These are phyloP conservation scores for Corchorus capsularis DNA, from an alignment of 345 rosid species.

Conservation along the genomic window DNA sequence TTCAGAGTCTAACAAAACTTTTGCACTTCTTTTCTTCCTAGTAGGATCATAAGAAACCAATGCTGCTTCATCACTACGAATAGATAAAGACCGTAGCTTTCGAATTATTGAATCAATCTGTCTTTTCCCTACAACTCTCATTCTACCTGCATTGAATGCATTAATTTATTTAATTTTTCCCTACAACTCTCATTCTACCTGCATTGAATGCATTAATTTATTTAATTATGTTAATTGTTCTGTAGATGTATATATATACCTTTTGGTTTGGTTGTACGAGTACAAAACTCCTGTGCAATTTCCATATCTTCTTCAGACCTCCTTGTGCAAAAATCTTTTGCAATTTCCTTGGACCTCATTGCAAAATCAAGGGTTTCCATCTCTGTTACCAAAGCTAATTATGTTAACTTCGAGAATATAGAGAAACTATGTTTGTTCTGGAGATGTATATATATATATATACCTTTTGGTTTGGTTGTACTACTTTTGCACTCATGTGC, in stretches of 20 bases:
- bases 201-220: too few species aligned
- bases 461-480: too few species aligned
- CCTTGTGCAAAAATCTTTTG: neutral
- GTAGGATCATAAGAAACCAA: neutral
- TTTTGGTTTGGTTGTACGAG: neutral
- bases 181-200: too few species aligned
- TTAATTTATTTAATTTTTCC: neutral
- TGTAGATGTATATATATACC: slow-evolving; percentile 16
- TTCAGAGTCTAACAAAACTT: slow-evolving; percentile 41
- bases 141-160: neutral
- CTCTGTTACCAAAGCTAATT: neutral
- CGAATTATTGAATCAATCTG: neutral
- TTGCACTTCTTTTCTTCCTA: slow-evolving; percentile 1
- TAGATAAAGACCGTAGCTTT: neutral
- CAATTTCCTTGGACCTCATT: neutral
- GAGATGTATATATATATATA: too few species aligned
- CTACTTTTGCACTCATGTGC: too few species aligned
- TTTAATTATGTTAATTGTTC: neutral
- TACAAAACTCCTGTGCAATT: too few species aligned
- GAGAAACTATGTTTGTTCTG: too few species aligned
- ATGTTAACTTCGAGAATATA: too few species aligned
- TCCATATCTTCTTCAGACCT: too few species aligned
- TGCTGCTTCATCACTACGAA: neutral
- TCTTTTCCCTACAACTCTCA: neutral
- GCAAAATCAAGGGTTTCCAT: neutral